phyloP scores from a whole-genome alignment of 177 flowering plant genomes.

The Vitis hybrid region DNA sequence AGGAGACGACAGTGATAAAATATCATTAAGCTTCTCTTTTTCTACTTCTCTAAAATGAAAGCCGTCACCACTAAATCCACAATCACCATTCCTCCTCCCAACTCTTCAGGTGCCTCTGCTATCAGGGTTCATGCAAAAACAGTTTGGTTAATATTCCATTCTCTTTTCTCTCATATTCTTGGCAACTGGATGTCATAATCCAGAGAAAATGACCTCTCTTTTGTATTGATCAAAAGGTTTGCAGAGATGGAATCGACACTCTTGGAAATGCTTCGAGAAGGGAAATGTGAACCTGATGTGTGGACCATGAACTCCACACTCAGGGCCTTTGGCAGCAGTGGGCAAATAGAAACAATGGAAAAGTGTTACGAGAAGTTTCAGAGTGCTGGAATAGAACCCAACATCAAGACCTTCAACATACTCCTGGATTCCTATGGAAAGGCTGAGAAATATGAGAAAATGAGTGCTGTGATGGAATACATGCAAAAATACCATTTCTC shows the following conservation, averaged over 20 bases:
- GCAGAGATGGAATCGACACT: conserved; percentile 86
- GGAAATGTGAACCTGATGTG: conserved; percentile 74
- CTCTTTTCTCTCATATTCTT: conserved; percentile 2
- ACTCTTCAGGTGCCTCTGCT: too few relatives aligned
- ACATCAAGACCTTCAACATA: conserved; percentile 88
- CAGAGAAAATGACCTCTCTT: conserved; percentile 9
- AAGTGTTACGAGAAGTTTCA: conserved; percentile 93
- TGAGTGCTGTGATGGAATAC: conserved; percentile 96
- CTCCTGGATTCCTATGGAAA: conserved; percentile 93
- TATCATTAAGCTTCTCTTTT: too few relatives aligned
- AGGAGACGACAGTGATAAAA: too few relatives aligned
- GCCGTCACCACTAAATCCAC: not conserved
- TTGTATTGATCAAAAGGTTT: conserved; percentile 48
- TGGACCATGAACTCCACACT: conserved; percentile 98
- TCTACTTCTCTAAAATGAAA: too few relatives aligned
- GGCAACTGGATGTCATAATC: conserved; percentile 5
- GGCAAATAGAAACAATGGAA: conserved; percentile 96
- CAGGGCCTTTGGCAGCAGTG: conserved; percentile 88
- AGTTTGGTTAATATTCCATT: not conserved
- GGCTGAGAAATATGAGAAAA: conserved; percentile 64
- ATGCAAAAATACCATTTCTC: conserved; percentile 90
- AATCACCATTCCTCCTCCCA: not conserved
- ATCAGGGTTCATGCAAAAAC: not conserved
- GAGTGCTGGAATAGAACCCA: conserved; percentile 75
- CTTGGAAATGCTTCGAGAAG: conserved; percentile 61